A percentile compares a stretch with the other conserved stretches of the same genome.
phyloP scores from a whole-genome alignment of 2,329 filamentous ascomycete genomes.

The Blastomyces emzantsi region DNA sequence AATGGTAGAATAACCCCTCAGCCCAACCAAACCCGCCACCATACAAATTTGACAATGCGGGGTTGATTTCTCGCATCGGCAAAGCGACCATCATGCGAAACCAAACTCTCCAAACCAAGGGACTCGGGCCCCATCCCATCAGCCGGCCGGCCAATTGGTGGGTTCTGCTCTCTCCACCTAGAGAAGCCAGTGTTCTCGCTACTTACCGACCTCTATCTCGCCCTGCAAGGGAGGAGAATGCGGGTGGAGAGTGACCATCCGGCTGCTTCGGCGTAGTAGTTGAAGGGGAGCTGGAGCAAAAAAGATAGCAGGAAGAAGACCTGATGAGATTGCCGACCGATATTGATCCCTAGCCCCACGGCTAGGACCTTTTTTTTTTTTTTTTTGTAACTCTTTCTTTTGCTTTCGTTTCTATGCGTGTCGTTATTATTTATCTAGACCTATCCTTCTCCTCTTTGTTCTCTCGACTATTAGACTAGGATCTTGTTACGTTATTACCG shows the following conservation, averaged over 20 bases:
- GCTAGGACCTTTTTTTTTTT: background rate
- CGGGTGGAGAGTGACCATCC: background rate
- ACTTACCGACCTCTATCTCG: background rate
- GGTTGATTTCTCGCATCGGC: background rate
- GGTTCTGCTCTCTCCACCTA: background rate
- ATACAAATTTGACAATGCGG: background rate
- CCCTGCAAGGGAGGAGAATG: background rate
- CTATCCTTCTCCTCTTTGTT: too few species aligned
- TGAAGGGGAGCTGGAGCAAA: background rate
- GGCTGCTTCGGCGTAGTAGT: background rate
- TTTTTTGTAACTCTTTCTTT: background rate
- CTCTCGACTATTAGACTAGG: background rate
- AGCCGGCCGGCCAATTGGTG: background rate
- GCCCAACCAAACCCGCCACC: background rate
- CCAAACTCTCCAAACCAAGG: background rate
- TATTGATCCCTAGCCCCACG: background rate
- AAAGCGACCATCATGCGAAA: background rate
- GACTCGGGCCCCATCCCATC: background rate
- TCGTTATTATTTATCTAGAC: background rate
- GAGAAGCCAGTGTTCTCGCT: background rate
- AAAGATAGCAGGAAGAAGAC: background rate
- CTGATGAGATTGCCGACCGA: background rate
- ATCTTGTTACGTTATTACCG: background rate
- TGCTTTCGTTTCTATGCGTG: background rate
- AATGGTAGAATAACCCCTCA: background rate